Evolutionary conservation across 805 yeast genomes (phyloP), one percentile per base, ranked within the genome.

Genomic region (Saccharomycopsis lassenensis): DNA sequence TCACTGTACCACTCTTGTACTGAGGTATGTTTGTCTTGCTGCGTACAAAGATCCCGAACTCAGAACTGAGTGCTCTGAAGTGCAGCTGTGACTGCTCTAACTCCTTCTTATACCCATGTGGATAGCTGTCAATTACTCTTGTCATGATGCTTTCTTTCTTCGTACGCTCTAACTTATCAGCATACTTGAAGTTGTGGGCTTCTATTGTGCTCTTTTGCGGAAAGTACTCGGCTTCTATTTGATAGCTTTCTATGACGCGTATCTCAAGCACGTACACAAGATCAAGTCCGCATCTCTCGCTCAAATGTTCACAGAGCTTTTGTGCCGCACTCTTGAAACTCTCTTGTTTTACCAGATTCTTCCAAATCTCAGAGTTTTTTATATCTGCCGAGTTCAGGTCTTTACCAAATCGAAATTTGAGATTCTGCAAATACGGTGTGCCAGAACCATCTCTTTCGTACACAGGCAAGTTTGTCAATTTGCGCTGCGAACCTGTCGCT

Each of bases 361-460:
- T 59, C 52, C 66, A 54, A 7, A 71, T 47, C 5, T 48, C 47
- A 19, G 52, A 44, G 42, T 61, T 61, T n/a, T 51, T 44, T 28
- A 50, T 32, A 23, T 49, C 48, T 1, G 52, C 58, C 16, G 47
- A 46, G 19, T 54, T 35, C 6, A 36, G 29, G 3, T 49, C 52
- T 35, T 59, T 57, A 33, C 59, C 55, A 45, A 65, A 63, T 39
- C 67, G 55, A 36, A 71, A 61, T 39, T 58, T 63, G 31, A 59
- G 58, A 45, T 68, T 68, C 37, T 62, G 75, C 3, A 63, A 58
- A 46, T 74, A 75, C n/a, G 76, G 68, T 11, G 67, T 65, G 11
- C 81, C 82, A 4, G 79, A 70, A 0, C 80, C 80, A 54, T 75
- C 81, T 41, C 65, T 67, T 45, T 74, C 82, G 51, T 70, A 74